Conservation (phyloP, 345 rosid species). For the Aquilaria sinensis region DNA sequence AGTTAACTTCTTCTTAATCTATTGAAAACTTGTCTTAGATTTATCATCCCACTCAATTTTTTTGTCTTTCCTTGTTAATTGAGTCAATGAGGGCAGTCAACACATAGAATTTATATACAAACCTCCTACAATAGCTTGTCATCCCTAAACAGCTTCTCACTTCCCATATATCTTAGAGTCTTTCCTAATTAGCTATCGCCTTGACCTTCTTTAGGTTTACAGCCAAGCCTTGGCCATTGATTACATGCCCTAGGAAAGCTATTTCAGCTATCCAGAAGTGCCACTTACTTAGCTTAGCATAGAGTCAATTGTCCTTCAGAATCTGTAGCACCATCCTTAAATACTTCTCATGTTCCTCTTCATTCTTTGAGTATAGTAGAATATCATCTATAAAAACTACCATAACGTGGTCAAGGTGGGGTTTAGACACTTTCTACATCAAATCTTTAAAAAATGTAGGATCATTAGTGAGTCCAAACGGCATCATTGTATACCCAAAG, state of each 20-base stretch:
- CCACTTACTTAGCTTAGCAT: neutral
- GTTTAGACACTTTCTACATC: neutral
- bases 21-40: neutral
- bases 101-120: neutral
- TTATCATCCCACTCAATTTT: neutral
- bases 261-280: neutral
- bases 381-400: neutral
- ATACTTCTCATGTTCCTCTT: neutral
- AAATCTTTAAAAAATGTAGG: neutral
- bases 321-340: neutral
- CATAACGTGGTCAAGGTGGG: neutral
- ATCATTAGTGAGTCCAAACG: slow-evolving; percentile 5
- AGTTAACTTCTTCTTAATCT: neutral
- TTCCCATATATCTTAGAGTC: neutral
- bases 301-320: neutral
- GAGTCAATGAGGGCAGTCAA: neutral
- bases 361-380: neutral
- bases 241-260: neutral
- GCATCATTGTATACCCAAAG: neutral
- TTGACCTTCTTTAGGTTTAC: neutral
- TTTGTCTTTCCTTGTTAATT: neutral
- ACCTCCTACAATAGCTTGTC: neutral
- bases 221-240: neutral
- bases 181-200: neutral
- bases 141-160: neutral